Evolutionary conservation across 805 yeast species (phyloP).

Genomic region (Alloascoidea hylecoeti): DNA sequence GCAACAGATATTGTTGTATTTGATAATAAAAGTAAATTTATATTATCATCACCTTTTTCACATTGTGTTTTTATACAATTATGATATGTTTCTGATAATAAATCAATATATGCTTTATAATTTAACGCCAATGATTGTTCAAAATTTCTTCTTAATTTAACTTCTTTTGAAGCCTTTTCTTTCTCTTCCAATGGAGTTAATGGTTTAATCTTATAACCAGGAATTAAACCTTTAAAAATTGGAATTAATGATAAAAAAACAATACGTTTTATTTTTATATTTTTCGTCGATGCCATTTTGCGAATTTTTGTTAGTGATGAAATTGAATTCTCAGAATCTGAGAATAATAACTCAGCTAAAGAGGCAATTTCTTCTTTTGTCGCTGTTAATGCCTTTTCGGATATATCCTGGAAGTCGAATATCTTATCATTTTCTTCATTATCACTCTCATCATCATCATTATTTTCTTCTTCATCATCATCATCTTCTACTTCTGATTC

Average conservation of each 20-base stretch:
- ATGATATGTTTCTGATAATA: conserved; percentile 28
- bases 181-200: conserved; percentile 67
- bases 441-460: conserved; percentile 12
- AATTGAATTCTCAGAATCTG: conserved; percentile 82
- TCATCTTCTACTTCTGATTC: conserved; percentile 14
- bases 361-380: conserved; percentile 63
- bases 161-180: conserved; percentile 76
- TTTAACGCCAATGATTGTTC: conserved; percentile 66
- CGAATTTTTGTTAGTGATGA: conserved; percentile 49
- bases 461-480: conserved; percentile 17
- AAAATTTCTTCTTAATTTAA: conserved; percentile 60
- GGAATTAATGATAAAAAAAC: conserved; percentile 72
- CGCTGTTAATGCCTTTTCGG: conserved; percentile 33
- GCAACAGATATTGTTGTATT: conserved; percentile 54
- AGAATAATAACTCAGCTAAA: conserved; percentile 61
- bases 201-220: conserved; percentile 78
- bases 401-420: conserved; percentile 22
- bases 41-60: conserved; percentile 8
- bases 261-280: conserved; percentile 36
- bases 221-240: conserved; percentile 73
- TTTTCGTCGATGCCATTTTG: conserved; percentile 55
- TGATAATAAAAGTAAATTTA: conserved; percentile 14
- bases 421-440: not conserved
- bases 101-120: conserved; percentile 53
- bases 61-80: conserved; percentile 21